phyloP scores from a whole-genome alignment of 23 red algal species.

The Pyropia yezoensis region DNA sequence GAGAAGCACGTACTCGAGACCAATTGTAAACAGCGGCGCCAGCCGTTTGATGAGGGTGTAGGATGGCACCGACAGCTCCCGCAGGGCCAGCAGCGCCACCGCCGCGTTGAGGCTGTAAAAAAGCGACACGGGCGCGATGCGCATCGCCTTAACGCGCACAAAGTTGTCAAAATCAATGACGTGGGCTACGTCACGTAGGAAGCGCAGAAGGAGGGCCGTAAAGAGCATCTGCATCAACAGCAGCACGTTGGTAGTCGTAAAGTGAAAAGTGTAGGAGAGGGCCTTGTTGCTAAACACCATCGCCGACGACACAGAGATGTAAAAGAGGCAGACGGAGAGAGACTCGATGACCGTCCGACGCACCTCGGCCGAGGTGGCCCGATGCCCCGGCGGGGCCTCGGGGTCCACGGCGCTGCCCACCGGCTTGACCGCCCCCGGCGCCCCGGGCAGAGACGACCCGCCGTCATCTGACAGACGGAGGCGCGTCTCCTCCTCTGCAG shows the following conservation, averaged over 20 bases:
- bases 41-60: conserved; percentile 89
- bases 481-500: too few species aligned
- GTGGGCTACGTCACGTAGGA: conserved; percentile 13
- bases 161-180: conserved; percentile 69
- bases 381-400: too few species aligned
- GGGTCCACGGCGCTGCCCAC: too few species aligned
- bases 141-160: conserved; percentile 16
- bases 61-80: conserved; percentile 59
- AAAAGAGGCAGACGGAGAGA: conserved; percentile 51
- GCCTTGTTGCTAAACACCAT: conserved; percentile 92
- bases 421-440: too few species aligned
- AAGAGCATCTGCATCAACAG: conserved; percentile 83
- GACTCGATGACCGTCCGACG: conserved; percentile 56
- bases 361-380: conserved; percentile 7
- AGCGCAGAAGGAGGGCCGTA: conserved; percentile 37
- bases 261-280: conserved; percentile 51
- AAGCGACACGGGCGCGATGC: conserved; percentile 49
- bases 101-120: conserved; percentile 89
- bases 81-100: conserved; percentile 61
- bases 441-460: too few species aligned
- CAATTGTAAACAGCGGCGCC: conserved; percentile 67
- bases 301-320: conserved; percentile 71
- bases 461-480: too few species aligned
- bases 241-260: conserved; percentile 58
- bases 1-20: conserved; percentile 49